phyloP scores from a whole-genome alignment of 345 rosid species.

The Eutrema japonicum region DNA sequence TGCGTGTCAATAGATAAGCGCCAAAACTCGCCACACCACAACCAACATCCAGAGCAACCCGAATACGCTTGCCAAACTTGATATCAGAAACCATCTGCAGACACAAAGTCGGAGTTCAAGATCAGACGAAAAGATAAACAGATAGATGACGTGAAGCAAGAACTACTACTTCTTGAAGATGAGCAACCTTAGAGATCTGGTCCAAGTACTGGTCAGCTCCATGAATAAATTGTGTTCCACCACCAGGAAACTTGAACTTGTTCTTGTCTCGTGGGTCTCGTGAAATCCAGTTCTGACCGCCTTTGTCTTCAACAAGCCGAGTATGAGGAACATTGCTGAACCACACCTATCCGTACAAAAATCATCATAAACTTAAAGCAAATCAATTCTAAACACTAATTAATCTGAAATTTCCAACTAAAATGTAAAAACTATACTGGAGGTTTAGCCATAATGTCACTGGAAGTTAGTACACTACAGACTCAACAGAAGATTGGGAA shows the following conservation, averaged over 20 bases:
- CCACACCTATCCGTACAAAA: slow-evolving; percentile 71
- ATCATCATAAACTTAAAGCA: background rate
- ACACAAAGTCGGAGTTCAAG: slow-evolving; percentile 25
- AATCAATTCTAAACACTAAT: slow-evolving; percentile 20
- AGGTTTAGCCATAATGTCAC: background rate
- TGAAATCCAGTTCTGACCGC: slow-evolving; percentile 97
- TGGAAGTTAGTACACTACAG: background rate
- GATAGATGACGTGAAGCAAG: background rate
- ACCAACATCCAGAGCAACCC: slow-evolving; percentile 90
- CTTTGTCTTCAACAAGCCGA: slow-evolving; percentile 89
- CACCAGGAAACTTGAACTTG: slow-evolving; percentile 96
- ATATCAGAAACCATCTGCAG: slow-evolving; percentile 88
- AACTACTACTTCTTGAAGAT: background rate
- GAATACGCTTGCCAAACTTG: slow-evolving; percentile 69
- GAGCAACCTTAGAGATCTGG: slow-evolving; percentile 77
- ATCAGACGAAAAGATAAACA: slow-evolving; percentile 18
- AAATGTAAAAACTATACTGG: background rate
- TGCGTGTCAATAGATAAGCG: slow-evolving; percentile 76
- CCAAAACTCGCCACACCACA: slow-evolving; percentile 99
- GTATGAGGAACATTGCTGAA: slow-evolving; percentile 86
- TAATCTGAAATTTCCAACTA: background rate
- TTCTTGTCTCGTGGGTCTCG: slow-evolving; percentile 56
- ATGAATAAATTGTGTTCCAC: slow-evolving; percentile 97
- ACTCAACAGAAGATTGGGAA: background rate
- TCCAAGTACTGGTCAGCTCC: slow-evolving; percentile 92